Evolutionary conservation across 148 eudicot genomes (phyloP), one percentile per base, ranked within the genome.

Genomic region (Simmondsia chinensis): DNA sequence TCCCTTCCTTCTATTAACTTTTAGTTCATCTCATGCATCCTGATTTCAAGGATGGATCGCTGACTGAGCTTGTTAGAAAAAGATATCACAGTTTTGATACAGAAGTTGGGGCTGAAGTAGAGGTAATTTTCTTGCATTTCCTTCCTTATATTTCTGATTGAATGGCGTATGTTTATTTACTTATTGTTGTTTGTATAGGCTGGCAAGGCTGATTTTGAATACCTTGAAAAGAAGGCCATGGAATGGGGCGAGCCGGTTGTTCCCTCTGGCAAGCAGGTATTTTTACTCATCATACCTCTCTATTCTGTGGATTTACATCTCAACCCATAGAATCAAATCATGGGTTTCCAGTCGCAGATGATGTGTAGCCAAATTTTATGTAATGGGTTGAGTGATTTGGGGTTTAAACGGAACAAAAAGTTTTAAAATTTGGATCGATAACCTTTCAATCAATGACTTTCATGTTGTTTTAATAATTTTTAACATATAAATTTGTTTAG

Each of bases 211-310:
- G 96, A 86, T 65, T 93, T 86, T 34, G 91, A 75, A 14, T 52
- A 56, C 41, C 80, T 93, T 9, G 96, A 93, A 73, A 80, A 80
- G 87, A 86, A 86, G 71, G 96, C 79, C 15, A 70, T 74, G 40
- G 89, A 91, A 59, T 82, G 83, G 88, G 97, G 94, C 34, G 99
- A 91, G 58, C 99, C 95, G 35, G 77, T 60, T 46, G 95, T 91
- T 75, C 74, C 77, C 31, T 91, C 99, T 23, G 99, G 73, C 4
- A 91, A 91, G 54, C 95, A 89, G 91, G 95, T 82, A 70, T n/a
- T n/a, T n/a, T n/a, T n/a, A n/a, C n/a, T n/a, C n/a, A n/a, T n/a
- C n/a, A n/a, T n/a, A n/a, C n/a, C n/a, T n/a, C n/a, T n/a, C n/a
- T n/a, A n/a, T n/a, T n/a, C n/a, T n/a, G n/a, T n/a, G n/a, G n/a